phyloP scores from a whole-genome alignment of 2,329 filamentous ascomycete genomes.

The Parasarocladium wereldwijsianum region DNA sequence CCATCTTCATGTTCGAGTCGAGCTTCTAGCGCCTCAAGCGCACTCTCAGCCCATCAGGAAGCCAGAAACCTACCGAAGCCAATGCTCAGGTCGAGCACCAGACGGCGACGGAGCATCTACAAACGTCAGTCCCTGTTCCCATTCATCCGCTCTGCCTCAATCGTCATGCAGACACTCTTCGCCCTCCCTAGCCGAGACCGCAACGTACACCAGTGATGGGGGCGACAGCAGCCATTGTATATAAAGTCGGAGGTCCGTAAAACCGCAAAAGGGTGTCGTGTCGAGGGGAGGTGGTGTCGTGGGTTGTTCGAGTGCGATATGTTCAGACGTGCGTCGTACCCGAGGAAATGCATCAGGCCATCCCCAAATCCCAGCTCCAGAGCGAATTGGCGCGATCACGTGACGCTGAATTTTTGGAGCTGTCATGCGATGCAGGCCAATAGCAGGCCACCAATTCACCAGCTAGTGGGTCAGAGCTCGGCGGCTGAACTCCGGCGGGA shows the following conservation, averaged over 20 bases:
- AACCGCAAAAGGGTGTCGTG: slow-evolving; percentile 11
- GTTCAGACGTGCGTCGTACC: too few relatives aligned
- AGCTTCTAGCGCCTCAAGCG: background rate
- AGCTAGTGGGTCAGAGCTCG: too few relatives aligned
- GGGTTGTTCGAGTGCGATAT: too few relatives aligned
- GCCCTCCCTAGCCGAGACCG: slow-evolving; percentile 4
- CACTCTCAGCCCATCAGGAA: background rate
- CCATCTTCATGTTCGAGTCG: background rate
- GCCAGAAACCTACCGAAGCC: slow-evolving; percentile 34
- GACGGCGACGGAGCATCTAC: slow-evolving; percentile 45
- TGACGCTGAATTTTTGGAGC: background rate
- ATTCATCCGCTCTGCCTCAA: background rate
- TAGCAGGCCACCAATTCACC: too few relatives aligned
- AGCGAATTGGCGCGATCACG: background rate
- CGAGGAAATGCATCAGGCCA: too few relatives aligned
- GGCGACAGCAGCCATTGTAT: slow-evolving; percentile 35
- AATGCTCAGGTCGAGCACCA: slow-evolving; percentile 40
- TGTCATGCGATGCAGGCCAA: slow-evolving; percentile 10
- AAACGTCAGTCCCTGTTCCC: slow-evolving; percentile 5
- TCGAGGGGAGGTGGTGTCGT: slow-evolving; percentile 10
- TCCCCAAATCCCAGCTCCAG: too few relatives aligned
- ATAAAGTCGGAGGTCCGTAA: too few relatives aligned
- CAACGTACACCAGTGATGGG: slow-evolving; percentile 46
- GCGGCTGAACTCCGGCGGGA: slow-evolving; percentile 10
- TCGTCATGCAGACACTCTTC: too few relatives aligned